phyloP scores from a whole-genome alignment of 345 rosid species.

The Eucalyptus erythrocorys region DNA sequence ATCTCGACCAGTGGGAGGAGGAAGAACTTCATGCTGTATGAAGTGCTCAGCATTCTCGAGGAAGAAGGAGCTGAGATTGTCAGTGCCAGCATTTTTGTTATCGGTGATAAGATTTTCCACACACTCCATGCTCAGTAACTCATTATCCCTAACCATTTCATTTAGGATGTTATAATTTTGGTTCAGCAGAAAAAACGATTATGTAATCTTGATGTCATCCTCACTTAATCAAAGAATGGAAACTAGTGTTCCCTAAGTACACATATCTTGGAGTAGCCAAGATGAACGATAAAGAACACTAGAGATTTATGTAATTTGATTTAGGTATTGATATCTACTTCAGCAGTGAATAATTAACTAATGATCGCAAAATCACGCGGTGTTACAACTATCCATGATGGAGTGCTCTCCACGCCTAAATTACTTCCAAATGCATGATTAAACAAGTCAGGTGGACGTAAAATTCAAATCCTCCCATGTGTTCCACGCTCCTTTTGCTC shows the following conservation, averaged over 20 bases:
- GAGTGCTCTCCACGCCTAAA: background rate
- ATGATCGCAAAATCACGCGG: too few relatives aligned
- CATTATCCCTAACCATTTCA: too few relatives aligned
- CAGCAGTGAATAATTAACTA: too few relatives aligned
- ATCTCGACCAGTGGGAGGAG: slow-evolving; percentile 15
- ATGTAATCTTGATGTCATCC: background rate
- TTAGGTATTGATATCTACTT: too few relatives aligned
- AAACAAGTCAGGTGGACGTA: background rate
- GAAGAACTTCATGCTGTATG: slow-evolving; percentile 18
- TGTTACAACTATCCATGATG: too few relatives aligned
- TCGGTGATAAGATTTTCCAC: slow-evolving; percentile 35
- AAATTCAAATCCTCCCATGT: background rate
- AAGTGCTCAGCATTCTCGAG: slow-evolving; percentile 26
- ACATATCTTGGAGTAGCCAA: background rate
- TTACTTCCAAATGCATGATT: too few relatives aligned
- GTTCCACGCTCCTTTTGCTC: background rate
- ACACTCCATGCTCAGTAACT: slow-evolving; percentile 37
- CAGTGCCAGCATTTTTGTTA: slow-evolving; percentile 18
- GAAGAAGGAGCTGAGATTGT: slow-evolving; percentile 55
- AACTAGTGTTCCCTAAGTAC: background rate
- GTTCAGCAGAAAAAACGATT: background rate
- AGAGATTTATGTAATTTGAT: accelerated
- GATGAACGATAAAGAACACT: too few relatives aligned
- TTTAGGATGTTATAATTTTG: background rate
- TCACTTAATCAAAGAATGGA: background rate